Percentiles rank a stretch among this genome's conserved stretches.
Evolutionary conservation across 164 flowering plant genomes (phyloP).

Genomic region (Cinnamomum chago): DNA sequence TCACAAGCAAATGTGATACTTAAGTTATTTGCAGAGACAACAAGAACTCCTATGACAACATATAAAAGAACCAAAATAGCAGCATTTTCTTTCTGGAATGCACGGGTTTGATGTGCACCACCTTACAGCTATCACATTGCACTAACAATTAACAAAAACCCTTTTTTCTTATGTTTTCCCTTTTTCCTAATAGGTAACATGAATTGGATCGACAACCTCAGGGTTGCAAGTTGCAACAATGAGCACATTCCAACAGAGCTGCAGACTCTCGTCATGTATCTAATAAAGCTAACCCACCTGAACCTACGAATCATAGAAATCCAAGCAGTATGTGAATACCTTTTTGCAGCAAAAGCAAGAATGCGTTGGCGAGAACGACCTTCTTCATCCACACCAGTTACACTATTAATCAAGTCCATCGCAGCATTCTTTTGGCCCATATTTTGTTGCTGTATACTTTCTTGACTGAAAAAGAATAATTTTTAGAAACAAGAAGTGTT

Average conservation of each 20-base stretch:
- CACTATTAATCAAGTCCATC: constrained; percentile 85
- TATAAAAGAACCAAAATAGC: background rate
- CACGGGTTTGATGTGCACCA: background rate
- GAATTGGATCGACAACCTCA: background rate
- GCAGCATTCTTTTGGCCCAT: constrained; percentile 59
- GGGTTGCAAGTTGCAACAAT: background rate
- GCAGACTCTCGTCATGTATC: background rate
- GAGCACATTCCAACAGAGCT: background rate
- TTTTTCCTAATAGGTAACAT: no score
- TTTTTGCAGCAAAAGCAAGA: constrained; percentile 91
- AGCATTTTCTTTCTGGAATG: background rate
- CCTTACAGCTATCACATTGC: no score
- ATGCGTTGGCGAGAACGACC: constrained; percentile 94
- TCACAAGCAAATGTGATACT: background rate
- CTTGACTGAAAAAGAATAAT: constrained; percentile 38
- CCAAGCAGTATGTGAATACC: constrained; percentile 33
- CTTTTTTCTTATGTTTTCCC: no score
- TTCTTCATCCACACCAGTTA: constrained; percentile 87
- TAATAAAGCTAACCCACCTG: background rate
- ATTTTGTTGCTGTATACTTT: constrained; percentile 37
- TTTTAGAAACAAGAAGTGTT: background rate
- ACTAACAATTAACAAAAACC: no score
- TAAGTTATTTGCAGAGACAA: background rate
- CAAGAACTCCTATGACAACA: background rate
- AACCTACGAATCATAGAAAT: background rate